Base-by-base conservation (phyloP, 805 yeast species). In the Metschnikowia dekortorum region DNA sequence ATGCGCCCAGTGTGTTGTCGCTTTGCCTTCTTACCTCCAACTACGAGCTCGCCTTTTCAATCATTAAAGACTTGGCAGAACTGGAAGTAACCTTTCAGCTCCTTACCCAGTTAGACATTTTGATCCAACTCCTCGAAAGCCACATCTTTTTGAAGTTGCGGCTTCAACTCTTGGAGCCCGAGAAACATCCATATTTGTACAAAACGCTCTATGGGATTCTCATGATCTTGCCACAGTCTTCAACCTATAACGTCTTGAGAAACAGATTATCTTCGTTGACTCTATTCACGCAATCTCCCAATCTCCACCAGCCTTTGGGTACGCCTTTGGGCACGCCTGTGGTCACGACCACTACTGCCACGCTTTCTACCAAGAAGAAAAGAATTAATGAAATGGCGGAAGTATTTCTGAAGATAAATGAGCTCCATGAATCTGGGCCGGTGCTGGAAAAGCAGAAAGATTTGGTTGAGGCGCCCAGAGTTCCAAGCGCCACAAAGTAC, bases 201-300 rank as follows among this genome's bases (percentile, higher is more conserved):
- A 89, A 89, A 63, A 87, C 96, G 47, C 76, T 94, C 31, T 94
- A 89, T 64, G 99, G 98, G 1, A 78, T 94, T 31, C 72, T 94
- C 52, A 94, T 94, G 99, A 76, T 94, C 5, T 68, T 94, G 45
- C 99, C 99, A 0, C 99, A 94, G 64, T 89, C 97, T 0, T 79
- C 88, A 10, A 96, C 98, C 0, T 94, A 89, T 64, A 82, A 79
- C n/a, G 82, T 87, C 0, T 74, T 94, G 55, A 85, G 85, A 56
- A 87, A 85, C 60, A 75, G 99, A 52, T 73, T 94, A 46, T 80
- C 79, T 45, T 74, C 87, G 1, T 47, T 58, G 46, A 51, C 58
- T 1, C 28, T 35, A 78, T 86, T 28, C 71, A 80, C 6, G 8
- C 56, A 52, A 13, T 44, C 49, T 36, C 44, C 44, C 30, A 52